Base-by-base conservation (phyloP, 2,329 filamentous ascomycete species). In the Myriosclerotinia scirpicola region DNA sequence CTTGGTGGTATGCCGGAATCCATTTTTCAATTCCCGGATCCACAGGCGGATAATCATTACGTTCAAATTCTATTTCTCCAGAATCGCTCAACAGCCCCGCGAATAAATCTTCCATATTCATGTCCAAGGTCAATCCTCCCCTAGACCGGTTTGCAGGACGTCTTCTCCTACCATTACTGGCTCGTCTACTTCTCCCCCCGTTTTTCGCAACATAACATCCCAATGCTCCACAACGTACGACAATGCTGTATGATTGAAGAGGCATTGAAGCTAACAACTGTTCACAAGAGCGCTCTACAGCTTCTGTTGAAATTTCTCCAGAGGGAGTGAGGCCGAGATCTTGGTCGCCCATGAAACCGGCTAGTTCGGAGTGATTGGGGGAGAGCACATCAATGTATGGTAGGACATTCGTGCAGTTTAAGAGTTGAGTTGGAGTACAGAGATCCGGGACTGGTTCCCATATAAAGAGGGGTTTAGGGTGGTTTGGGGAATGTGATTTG, bases 401-500 rank as follows among this genome's bases (percentile, higher is more conserved):
- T 15, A 89, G 79, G 14, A 84, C 84, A 71, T 88, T 88, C 60
- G 86, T 88, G 76, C 83, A 86, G 73, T 87, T 87, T 14, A 88
- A 80, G 38, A 89, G 79, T 75, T 89, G 84, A 53, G 87, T 86
- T 0, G 92, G 88, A 0, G 85, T 89, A 77, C 93, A 97, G 1
- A 92, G 83, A 77, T 97, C 92, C 1, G 95, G 95, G 1, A 97
- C 91, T 0, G 95, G 95, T 77, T 99, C 95, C 94, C 94, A 99
- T 63, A 98, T 86, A 76, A 97, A 92, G 8, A 93, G 78, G 1
- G 93, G 91, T 58, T 85, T 84, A 0, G 80, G 73, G 0, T 77
- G 69, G 17, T 77, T 54, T 66, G 75, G 67, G 61, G 73, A 61
- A 50, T 79, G 69, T 11, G 78, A 78, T 73, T 82, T 83, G 11